Evolutionary conservation across 108 stramenopile genomes (phyloP).

Genomic region (Pseudonitzschia pungens): DNA sequence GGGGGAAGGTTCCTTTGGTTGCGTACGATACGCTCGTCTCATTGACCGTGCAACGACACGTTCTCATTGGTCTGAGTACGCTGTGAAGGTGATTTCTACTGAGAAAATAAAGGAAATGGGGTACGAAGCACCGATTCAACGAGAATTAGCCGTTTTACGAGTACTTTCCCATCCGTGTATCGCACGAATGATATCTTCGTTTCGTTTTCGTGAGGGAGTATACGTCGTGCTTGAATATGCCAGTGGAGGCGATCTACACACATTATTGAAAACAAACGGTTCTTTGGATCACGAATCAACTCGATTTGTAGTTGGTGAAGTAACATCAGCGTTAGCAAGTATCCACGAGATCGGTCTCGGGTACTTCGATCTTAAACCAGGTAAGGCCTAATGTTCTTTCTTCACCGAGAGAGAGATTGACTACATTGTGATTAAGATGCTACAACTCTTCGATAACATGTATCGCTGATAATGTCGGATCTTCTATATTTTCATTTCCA

Average conservation of each 20-base stretch:
- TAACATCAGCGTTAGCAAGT: constrained; percentile 84
- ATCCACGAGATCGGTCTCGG: constrained; percentile 89
- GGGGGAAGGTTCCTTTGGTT: constrained; percentile 89
- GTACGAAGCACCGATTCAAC: constrained; percentile 80
- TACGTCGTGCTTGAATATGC: constrained; percentile 97
- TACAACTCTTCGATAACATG: not conserved
- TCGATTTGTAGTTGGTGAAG: constrained; percentile 88
- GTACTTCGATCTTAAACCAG: constrained; percentile 92
- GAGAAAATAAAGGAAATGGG: constrained; percentile 77
- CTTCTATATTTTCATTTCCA: not conserved
- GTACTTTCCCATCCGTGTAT: constrained; percentile 89
- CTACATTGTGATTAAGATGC: not conserved
- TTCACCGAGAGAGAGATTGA: not conserved
- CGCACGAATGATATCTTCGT: constrained; percentile 88
- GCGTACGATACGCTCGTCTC: constrained; percentile 86
- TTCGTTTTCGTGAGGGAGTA: constrained; percentile 88
- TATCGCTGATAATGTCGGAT: not conserved
- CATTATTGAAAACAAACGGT: constrained; percentile 76
- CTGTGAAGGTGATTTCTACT: constrained; percentile 89
- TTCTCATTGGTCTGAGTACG: constrained; percentile 93
- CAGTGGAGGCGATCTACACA: constrained; percentile 90
- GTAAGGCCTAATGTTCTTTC: not conserved
- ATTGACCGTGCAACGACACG: constrained; percentile 75
- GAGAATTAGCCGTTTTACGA: constrained; percentile 91
- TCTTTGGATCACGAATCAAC: constrained; percentile 87